Evolutionary conservation across 805 yeast genomes (phyloP).

Genomic region (Yamadazyma kitorensis): DNA sequence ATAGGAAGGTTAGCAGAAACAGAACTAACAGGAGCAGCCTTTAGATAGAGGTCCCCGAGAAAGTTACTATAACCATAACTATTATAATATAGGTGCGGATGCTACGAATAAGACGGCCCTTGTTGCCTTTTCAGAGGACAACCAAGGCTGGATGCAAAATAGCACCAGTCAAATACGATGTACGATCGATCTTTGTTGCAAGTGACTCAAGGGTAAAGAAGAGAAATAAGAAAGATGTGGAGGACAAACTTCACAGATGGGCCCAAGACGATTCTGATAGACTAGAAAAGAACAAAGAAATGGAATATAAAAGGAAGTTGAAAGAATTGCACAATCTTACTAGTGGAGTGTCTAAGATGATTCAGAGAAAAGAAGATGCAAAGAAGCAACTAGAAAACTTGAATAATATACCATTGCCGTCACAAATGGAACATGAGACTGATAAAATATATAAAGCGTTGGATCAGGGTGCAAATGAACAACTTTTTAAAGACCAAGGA

Average conservation of each 20-base stretch:
- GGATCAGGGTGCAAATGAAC: neutral
- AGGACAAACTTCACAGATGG: neutral
- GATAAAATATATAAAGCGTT: conserved; percentile 15
- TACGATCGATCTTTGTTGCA: conserved; percentile 9
- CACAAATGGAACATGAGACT: conserved; percentile 10
- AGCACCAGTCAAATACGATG: too few species aligned
- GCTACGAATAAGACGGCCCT: too few species aligned
- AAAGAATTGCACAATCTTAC: conserved; percentile 30
- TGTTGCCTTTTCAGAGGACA: too few species aligned
- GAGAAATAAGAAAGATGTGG: conserved; percentile 1
- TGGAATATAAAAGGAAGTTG: conserved; percentile 21
- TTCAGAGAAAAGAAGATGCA: conserved; percentile 16
- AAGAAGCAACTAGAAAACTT: conserved; percentile 16
- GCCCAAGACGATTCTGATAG: neutral
- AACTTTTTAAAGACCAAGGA: neutral
- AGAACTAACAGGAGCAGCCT: too few species aligned
- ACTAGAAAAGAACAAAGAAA: conserved; percentile 15
- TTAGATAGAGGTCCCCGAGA: too few species aligned
- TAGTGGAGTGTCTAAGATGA: conserved; percentile 24
- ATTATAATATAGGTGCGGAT: too few species aligned
- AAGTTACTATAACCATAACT: too few species aligned
- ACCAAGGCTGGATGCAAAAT: too few species aligned
- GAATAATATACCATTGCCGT: conserved; percentile 17
- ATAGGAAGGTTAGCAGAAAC: too few species aligned
- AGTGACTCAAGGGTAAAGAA: conserved; percentile 1